Evolutionary conservation across 2,329 filamentous ascomycete species (phyloP), one percentile per base, ranked within the genome.

Genomic region (Arthrinium phaeospermum): DNA sequence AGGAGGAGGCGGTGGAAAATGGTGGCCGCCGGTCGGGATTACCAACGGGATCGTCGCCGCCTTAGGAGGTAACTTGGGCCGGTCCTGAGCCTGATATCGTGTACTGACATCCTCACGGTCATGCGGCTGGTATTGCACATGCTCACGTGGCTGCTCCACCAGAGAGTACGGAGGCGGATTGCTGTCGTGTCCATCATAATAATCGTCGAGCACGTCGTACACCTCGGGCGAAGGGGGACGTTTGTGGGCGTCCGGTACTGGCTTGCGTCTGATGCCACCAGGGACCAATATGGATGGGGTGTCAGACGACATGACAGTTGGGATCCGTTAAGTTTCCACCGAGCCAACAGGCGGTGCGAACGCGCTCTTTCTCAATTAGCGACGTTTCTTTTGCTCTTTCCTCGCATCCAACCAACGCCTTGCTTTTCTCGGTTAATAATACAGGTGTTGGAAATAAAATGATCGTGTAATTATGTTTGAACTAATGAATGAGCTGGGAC

Each of bases 221-320:
- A 16, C 37, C n/a, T 46, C 64, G 14, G 64, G 64, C 19, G 64
- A 68, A 68, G 64, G 67, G 44, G 67, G 67, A 14, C 67, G 67
- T 30, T 37, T 46, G n/a, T 47, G 41, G 41, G 67, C 30, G 27
- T 19, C 41, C 8, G 67, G 14, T 1, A 68, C 67, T 30, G 67
- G 67, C 44, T 68, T 68, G 44, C 67, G 67, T 47, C 45, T 45
- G 45, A 68, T 47, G 67, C 44, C 44, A 24, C 45, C 57, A 64
- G 57, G 30, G 19, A 37, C 34, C 34, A 41, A 41, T 6, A n/a
- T 24, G 34, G 57, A 19, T 64, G 57, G 57, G 57, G 57, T 64
- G 19, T n/a, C 30, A 37, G 57, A 64, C 57, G 57, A 64, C 57
- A 64, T 64, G 34, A 19, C 57, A 37, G n/a, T 64, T 24, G 30